These are phyloP conservation scores for Entelexis paramagnoliae DNA, from an alignment of 1,139 yeast genomes.

Conservation along the genomic window DNA sequence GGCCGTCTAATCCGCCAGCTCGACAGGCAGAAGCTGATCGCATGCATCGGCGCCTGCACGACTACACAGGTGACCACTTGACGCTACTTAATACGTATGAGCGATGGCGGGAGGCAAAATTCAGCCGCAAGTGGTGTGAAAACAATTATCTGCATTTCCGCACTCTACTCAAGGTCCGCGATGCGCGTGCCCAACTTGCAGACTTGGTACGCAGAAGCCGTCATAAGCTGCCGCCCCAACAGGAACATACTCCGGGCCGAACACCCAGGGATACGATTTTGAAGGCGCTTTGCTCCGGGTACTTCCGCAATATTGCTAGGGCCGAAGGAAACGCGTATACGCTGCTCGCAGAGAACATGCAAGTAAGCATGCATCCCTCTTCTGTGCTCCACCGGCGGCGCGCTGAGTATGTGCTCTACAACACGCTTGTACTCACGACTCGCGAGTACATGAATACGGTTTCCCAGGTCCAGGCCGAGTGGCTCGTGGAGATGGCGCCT, in stretches of 20 bases:
- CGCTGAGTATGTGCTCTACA: conserved; percentile 74
- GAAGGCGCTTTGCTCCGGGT: conserved; percentile 73
- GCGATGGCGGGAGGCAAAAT: conserved; percentile 58
- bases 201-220: conserved; percentile 42
- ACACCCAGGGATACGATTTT: conserved; percentile 43
- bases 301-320: conserved; percentile 76
- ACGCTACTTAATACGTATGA: conserved; percentile 73
- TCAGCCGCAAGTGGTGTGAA: conserved; percentile 59
- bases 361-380: conserved; percentile 82
- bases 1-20: conserved; percentile 55
- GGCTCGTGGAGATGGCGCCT: conserved; percentile 84
- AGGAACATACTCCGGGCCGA: too few species aligned
- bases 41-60: conserved; percentile 62
- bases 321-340: conserved; percentile 41
- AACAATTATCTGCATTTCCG: conserved; percentile 76
- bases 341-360: conserved; percentile 65
- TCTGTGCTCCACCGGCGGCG: conserved; percentile 65
- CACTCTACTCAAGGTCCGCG: conserved; percentile 64
- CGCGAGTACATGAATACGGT: conserved; percentile 89
- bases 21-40: conserved; percentile 49
- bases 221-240: neutral
- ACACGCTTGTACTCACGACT: conserved; percentile 68
- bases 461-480: conserved; percentile 67
- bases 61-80: conserved; percentile 76
- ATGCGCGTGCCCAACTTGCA: conserved; percentile 62